Evolutionary conservation across 495 filamentous ascomycete species (phyloP).

Genomic region (Bacidia rubella): DNA sequence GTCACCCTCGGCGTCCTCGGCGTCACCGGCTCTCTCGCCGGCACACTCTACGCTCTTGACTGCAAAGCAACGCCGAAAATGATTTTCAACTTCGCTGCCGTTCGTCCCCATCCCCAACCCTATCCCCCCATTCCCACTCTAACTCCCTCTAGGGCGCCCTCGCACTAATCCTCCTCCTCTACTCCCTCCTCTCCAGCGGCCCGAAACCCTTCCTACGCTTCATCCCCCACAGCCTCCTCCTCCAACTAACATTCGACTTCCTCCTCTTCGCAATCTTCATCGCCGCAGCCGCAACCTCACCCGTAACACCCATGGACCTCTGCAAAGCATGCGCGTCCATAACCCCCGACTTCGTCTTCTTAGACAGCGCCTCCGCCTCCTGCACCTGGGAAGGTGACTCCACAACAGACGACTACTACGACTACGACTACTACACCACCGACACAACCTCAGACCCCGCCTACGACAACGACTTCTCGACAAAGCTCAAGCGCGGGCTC

Average conservation of each 20-base stretch:
- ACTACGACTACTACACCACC: background rate
- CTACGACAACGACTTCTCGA: slow-evolving; percentile 3
- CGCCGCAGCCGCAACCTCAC: slow-evolving; percentile 14
- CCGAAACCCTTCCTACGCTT: slow-evolving; percentile 6
- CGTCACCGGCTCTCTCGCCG: slow-evolving; percentile 8
- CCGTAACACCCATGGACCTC: slow-evolving; percentile 13
- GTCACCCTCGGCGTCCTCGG: slow-evolving; percentile 14
- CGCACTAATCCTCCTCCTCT: slow-evolving; percentile 12
- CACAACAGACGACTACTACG: background rate
- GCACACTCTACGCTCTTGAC: slow-evolving; percentile 3
- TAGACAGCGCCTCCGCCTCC: background rate
- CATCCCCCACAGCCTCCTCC: slow-evolving; percentile 12
- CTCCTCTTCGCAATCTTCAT: slow-evolving; percentile 16
- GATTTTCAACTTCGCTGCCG: slow-evolving; percentile 15
- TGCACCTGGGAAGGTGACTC: background rate
- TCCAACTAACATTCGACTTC: slow-evolving; percentile 14
- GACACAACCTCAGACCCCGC: background rate
- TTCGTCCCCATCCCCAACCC: slow-evolving; percentile 3
- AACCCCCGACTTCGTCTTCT: background rate
- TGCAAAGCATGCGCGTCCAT: slow-evolving; percentile 13
- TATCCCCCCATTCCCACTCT: background rate
- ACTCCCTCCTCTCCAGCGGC: slow-evolving; percentile 14
- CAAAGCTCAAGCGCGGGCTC: background rate
- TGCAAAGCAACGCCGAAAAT: slow-evolving; percentile 13
- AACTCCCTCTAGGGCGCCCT: slow-evolving; percentile 14